A percentile compares a stretch with the other conserved stretches of the same genome.
phyloP scores from a whole-genome alignment of 345 rosid species.

The Durio zibethinus region DNA sequence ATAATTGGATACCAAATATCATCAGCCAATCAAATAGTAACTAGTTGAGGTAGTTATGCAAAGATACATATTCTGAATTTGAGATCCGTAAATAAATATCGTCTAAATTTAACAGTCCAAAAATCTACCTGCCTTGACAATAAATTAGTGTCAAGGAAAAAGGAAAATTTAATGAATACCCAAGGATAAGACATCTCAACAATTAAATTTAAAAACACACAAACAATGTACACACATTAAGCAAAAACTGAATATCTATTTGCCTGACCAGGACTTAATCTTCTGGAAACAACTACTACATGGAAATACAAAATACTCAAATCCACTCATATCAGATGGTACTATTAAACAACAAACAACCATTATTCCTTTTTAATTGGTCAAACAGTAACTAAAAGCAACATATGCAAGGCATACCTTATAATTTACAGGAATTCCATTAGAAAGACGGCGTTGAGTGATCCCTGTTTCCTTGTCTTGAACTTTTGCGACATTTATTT shows the following conservation, averaged over 20 bases:
- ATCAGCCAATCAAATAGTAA: not conserved
- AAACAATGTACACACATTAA: not conserved
- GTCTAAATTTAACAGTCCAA: not conserved
- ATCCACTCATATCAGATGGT: not conserved
- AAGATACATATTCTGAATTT: not conserved
- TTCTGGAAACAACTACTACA: not conserved
- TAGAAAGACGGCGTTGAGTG: constrained; percentile 81
- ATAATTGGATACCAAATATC: not conserved
- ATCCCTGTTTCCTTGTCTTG: constrained; percentile 89
- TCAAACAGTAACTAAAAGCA: not conserved
- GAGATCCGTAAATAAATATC: not conserved
- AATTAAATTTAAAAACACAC: not conserved
- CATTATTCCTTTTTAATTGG: not conserved
- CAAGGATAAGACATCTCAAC: not conserved
- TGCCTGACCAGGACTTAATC: not conserved
- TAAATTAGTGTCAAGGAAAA: not conserved
- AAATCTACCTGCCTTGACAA: not conserved
- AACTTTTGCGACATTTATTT: constrained; percentile 42
- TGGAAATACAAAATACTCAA: not conserved
- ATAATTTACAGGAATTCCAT: constrained; percentile 87
- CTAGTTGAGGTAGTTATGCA: not conserved
- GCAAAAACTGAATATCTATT: not conserved
- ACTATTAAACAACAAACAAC: not conserved
- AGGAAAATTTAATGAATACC: not conserved
- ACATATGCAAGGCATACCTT: constrained; percentile 43